Conservation (phyloP, 495 filamentous ascomycete genomes). For the Bombardia bombarda region DNA sequence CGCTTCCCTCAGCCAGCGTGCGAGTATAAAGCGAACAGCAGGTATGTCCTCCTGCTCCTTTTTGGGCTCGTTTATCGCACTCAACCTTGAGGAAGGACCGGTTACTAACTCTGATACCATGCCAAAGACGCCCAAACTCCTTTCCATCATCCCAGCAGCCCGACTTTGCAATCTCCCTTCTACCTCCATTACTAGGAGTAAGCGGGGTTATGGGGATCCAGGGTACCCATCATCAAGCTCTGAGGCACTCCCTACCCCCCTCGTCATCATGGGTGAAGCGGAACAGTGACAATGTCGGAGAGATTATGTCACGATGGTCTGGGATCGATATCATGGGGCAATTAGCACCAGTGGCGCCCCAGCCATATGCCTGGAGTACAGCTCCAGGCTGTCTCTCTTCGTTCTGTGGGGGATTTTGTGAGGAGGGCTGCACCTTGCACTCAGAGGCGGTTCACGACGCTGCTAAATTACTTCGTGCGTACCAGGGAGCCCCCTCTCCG, state of each 20-base stretch:
- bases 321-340: conserved; percentile 9
- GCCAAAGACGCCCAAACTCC: conserved; percentile 14
- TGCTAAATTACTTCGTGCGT: conserved; percentile 14
- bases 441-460: conserved; percentile 22
- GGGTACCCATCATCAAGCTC: conserved; percentile 3
- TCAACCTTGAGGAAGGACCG: too few relatives aligned
- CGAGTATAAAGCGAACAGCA: conserved; percentile 26
- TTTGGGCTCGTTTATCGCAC: background rate
- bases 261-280: conserved; percentile 10
- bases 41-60: conserved; percentile 10
- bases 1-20: conserved; percentile 30
- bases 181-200: too few relatives aligned
- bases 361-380: conserved; percentile 16
- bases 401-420: conserved; percentile 7
- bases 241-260: conserved; percentile 3
- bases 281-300: conserved; percentile 5
- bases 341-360: conserved; percentile 1
- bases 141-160: conserved; percentile 10
- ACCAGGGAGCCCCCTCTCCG: conserved; percentile 9
- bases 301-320: conserved; percentile 10
- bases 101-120: too few relatives aligned
- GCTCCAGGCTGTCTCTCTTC: conserved; percentile 6
- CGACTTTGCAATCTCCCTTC: conserved; percentile 15
- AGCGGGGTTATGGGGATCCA: too few relatives aligned
- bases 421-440: conserved; percentile 20